phyloP scores from a whole-genome alignment of 129 eudicot species.

The Centaurea solstitialis region DNA sequence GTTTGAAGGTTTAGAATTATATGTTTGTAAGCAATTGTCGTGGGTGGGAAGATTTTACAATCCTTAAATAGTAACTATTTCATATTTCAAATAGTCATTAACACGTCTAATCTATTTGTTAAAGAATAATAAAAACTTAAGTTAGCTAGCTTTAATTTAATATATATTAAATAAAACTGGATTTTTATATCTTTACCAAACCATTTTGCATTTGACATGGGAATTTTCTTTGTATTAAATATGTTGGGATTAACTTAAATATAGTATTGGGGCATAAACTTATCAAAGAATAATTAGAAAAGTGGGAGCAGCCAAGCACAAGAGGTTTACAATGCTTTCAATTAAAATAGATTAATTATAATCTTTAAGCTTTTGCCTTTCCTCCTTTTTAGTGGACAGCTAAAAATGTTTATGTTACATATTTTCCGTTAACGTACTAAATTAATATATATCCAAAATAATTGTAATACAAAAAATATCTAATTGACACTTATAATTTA shows the following conservation, averaged over 20 bases:
- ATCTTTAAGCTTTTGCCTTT: constrained; percentile 28
- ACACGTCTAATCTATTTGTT: neutral
- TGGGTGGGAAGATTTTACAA: neutral
- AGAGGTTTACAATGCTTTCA: constrained; percentile 26
- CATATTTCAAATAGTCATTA: neutral
- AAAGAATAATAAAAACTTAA: neutral
- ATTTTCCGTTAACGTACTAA: neutral
- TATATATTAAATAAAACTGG: neutral
- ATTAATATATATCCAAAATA: neutral
- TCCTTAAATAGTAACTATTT: no score
- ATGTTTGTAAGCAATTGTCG: neutral
- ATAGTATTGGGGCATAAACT: constrained; percentile 10
- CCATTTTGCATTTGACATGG: constrained; percentile 2
- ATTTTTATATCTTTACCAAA: neutral
- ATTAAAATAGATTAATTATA: constrained; percentile 23
- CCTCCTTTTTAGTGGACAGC: constrained; percentile 28
- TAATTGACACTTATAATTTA: neutral
- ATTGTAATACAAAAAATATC: neutral
- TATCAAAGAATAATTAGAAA: constrained; percentile 28
- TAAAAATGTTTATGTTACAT: constrained; percentile 14
- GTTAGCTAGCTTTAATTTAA: neutral
- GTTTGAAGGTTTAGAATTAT: neutral
- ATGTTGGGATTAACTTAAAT: constrained; percentile 15
- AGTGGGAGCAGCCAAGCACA: constrained; percentile 39
- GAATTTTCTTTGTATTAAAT: neutral